phyloP scores from a whole-genome alignment of 2,329 filamentous ascomycete genomes.

The Monosporascus sp. region DNA sequence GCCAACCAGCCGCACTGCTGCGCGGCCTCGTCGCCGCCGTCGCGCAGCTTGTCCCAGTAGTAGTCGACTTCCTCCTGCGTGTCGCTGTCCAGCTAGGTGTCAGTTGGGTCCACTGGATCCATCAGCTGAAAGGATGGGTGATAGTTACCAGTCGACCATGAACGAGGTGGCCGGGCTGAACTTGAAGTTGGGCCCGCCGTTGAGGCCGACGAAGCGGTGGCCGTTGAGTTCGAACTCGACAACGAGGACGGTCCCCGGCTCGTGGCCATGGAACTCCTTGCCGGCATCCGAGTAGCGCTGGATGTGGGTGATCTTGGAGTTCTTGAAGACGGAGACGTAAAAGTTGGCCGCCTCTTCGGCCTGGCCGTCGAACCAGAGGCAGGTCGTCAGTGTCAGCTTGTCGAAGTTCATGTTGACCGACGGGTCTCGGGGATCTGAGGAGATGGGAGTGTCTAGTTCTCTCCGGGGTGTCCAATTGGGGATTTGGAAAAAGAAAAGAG shows the following conservation, averaged over 20 bases:
- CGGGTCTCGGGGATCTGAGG: too few species aligned
- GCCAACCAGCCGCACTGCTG: slow-evolving; percentile 40
- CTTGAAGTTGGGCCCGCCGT: slow-evolving; percentile 36
- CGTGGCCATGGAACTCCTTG: slow-evolving; percentile 3
- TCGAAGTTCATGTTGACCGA: too few species aligned
- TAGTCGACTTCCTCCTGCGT: slow-evolving; percentile 42
- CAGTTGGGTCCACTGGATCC: too few species aligned
- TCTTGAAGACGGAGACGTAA: slow-evolving; percentile 36
- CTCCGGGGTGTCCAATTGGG: too few species aligned
- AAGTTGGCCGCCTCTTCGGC: slow-evolving; percentile 36
- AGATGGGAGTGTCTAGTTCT: too few species aligned
- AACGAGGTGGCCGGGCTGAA: slow-evolving; percentile 38
- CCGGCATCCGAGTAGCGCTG: slow-evolving; percentile 22
- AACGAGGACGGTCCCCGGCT: slow-evolving; percentile 27
- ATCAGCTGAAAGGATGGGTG: too few species aligned
- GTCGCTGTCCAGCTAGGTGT: slow-evolving; percentile 18
- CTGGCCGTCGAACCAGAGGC: slow-evolving; percentile 37
- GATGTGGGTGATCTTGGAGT: slow-evolving; percentile 30
- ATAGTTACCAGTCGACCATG: slow-evolving; percentile 29
- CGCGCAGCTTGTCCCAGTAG: slow-evolving; percentile 38
- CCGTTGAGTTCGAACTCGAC: slow-evolving; percentile 36
- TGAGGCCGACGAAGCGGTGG: slow-evolving; percentile 35
- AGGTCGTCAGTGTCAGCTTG: slow-evolving; percentile 18
- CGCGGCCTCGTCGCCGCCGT: slow-evolving; percentile 31
- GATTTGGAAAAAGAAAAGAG: too few species aligned